Evolutionary conservation across 2,329 filamentous ascomycete species (phyloP).

Genomic region (Camptophora hylomeconis): DNA sequence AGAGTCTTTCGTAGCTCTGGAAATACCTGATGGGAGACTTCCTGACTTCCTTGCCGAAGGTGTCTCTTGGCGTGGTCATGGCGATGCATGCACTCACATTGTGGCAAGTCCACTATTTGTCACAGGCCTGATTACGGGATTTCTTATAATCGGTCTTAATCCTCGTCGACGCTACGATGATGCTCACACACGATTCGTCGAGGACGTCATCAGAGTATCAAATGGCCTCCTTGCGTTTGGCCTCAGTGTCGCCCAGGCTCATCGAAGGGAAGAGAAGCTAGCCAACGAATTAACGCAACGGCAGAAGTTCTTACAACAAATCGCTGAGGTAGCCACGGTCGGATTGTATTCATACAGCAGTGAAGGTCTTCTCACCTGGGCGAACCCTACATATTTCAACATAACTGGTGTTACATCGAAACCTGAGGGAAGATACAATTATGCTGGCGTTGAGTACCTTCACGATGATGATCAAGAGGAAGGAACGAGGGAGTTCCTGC

Average conservation of each 20-base stretch:
- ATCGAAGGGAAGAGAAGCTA: constrained; percentile 8
- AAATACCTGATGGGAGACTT: constrained; percentile 7
- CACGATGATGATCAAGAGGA: constrained; percentile 7
- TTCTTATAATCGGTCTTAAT: constrained; percentile 12
- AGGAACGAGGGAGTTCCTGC: constrained; percentile 3
- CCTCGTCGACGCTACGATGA: constrained; percentile 7
- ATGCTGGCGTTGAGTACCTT: constrained; percentile 11
- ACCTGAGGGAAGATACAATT: constrained; percentile 8
- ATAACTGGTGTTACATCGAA: constrained; percentile 10
- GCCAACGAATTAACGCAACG: constrained; percentile 9
- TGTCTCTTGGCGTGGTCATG: constrained; percentile 2
- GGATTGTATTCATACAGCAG: constrained; percentile 8
- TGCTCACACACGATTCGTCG: constrained; percentile 10
- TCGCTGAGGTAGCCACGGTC: constrained; percentile 11
- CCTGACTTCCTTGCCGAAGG: constrained; percentile 1
- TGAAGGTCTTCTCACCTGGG: constrained; percentile 10
- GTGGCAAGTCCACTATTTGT: constrained; percentile 1
- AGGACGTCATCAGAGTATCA: constrained; percentile 8
- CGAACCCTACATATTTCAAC: constrained; percentile 12
- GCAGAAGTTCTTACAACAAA: constrained; percentile 9
- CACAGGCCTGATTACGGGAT: constrained; percentile 5
- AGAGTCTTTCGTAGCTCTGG: constrained; percentile 2
- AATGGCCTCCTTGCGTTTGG: constrained; percentile 9
- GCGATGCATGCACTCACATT: background rate
- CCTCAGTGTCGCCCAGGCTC: constrained; percentile 9